Conservation (phyloP, 2,329 filamentous ascomycete genomes). For the Hortaea werneckii region DNA sequence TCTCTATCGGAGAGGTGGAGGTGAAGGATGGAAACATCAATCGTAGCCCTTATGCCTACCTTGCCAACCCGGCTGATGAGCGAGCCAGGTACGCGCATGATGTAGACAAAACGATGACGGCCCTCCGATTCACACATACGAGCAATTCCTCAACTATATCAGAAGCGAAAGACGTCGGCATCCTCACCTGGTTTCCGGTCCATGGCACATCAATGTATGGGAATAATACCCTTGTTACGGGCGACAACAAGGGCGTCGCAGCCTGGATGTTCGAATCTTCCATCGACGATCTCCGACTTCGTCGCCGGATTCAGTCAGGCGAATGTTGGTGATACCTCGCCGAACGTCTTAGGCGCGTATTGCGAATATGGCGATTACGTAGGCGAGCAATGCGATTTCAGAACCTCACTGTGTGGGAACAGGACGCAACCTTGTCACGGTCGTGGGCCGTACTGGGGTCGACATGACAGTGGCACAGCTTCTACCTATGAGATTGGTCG, state of each 20-base stretch:
- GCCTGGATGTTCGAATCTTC: conserved; percentile 69
- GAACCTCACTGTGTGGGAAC: conserved; percentile 77
- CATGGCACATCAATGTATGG: conserved; percentile 85
- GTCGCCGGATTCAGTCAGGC: conserved; percentile 89
- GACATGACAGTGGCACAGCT: conserved; percentile 53
- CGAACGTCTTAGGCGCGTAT: conserved; percentile 77
- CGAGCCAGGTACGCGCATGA: conserved; percentile 56
- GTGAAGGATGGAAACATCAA: conserved; percentile 76
- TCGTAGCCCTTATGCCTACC: conserved; percentile 77
- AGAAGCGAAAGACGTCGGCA: conserved; percentile 66
- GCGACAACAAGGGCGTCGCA: conserved; percentile 95
- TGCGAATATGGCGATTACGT: conserved; percentile 67
- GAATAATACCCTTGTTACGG: conserved; percentile 83
- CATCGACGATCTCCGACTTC: conserved; percentile 52
- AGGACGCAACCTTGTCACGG: conserved; percentile 63
- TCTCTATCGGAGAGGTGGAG: conserved; percentile 60
- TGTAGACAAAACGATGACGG: conserved; percentile 67
- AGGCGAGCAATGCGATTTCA: conserved; percentile 58
- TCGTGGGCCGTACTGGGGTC: conserved; percentile 58
- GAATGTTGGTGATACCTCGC: conserved; percentile 82
- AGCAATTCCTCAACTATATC: conserved; percentile 42
- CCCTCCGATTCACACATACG: conserved; percentile 59
- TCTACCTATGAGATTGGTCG: conserved; percentile 68
- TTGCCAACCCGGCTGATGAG: conserved; percentile 72
- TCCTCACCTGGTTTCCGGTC: conserved; percentile 84